Conservation (phyloP, 257 asterid genomes). For the Catharanthus roseus region DNA sequence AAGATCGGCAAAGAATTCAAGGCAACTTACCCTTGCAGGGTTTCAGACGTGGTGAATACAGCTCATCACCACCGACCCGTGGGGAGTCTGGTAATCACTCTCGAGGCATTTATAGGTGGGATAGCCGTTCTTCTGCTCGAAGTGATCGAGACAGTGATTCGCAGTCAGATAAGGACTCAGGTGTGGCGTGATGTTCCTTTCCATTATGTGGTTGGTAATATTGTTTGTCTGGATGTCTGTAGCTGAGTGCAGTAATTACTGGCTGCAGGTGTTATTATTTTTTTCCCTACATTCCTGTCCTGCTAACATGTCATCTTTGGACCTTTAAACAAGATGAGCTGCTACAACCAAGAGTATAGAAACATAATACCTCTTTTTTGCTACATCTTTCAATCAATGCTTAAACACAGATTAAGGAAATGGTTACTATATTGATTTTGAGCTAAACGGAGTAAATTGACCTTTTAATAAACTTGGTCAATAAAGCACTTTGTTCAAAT, state of each 20-base stretch:
- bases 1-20: slow-evolving; percentile 56
- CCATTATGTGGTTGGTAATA: not conserved
- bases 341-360: not conserved
- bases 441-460: too few relatives aligned
- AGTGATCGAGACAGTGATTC: slow-evolving; percentile 74
- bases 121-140: slow-evolving; percentile 56
- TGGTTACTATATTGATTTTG: too few relatives aligned
- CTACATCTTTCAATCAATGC: too few relatives aligned
- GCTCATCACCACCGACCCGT: slow-evolving; percentile 77
- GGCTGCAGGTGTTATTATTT: not conserved
- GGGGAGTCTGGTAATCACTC: slow-evolving; percentile 48
- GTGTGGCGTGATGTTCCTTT: slow-evolving; percentile 30
- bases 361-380: not conserved
- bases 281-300: not conserved
- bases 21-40: slow-evolving; percentile 46
- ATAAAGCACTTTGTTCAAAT: not conserved
- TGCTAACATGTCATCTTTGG: not conserved
- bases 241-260: not conserved
- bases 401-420: too few relatives aligned
- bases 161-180: slow-evolving; percentile 80
- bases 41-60: slow-evolving; percentile 50
- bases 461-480: too few relatives aligned
- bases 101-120: slow-evolving; percentile 64
- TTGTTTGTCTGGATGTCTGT: not conserved
- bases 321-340: not conserved